Evolutionary conservation across 2,329 filamentous ascomycete genomes (phyloP).

Genomic region (Hymenoscyphus occultus): DNA sequence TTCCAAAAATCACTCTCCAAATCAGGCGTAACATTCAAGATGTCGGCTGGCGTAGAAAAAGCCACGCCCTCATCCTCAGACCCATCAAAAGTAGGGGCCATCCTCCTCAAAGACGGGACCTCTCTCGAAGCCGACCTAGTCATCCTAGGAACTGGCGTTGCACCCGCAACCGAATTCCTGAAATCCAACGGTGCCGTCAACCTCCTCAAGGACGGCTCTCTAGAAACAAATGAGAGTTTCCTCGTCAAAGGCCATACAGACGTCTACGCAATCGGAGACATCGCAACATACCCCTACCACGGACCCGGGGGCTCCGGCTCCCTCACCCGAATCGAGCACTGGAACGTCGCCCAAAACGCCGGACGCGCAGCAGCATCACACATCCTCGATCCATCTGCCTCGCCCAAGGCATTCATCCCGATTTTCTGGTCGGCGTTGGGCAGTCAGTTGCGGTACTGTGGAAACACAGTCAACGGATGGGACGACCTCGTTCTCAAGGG

Average conservation of each 20-base stretch:
- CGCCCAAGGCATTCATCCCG: constrained; percentile 75
- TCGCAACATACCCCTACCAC: constrained; percentile 90
- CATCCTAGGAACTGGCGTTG: constrained; percentile 85
- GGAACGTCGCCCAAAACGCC: constrained; percentile 95
- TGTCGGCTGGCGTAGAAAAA: constrained; percentile 78
- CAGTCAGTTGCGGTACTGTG: constrained; percentile 87
- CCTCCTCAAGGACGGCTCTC: constrained; percentile 80
- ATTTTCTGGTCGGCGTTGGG: constrained; percentile 97
- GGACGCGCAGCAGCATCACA: constrained; percentile 76
- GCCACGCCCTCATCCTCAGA: constrained; percentile 69
- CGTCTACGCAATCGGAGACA: constrained; percentile 92
- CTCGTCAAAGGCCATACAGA: constrained; percentile 71
- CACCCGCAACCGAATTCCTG: constrained; percentile 80
- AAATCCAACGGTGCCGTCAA: constrained; percentile 65
- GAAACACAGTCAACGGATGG: constrained; percentile 77
- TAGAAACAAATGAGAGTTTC: constrained; percentile 78
- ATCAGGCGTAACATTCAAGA: constrained; percentile 84
- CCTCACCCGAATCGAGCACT: constrained; percentile 86
- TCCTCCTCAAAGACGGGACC: constrained; percentile 83
- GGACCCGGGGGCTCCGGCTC: constrained; percentile 78
- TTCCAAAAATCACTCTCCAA: constrained; percentile 78
- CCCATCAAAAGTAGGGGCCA: constrained; percentile 70
- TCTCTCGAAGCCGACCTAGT: constrained; percentile 83
- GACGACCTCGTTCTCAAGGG: constrained; percentile 84
- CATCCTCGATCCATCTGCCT: constrained; percentile 64